Conservation (phyloP, 2,329 filamentous ascomycete genomes). For the Fusarium udum region DNA sequence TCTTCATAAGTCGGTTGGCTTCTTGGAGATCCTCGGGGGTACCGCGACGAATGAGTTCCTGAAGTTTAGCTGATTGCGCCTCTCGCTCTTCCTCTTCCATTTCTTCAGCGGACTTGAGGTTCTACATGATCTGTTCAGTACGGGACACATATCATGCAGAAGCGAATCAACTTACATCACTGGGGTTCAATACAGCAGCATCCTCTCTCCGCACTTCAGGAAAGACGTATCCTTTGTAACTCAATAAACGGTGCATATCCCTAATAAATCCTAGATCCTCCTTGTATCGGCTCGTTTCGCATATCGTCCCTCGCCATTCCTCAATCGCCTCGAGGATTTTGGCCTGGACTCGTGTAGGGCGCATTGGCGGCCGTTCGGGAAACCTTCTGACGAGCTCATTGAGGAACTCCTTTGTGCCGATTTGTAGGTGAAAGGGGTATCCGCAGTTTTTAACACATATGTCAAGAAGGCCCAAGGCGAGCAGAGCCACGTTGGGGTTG, state of each 20-base stretch:
- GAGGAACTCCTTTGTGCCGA: slow-evolving; percentile 97
- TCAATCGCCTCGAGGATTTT: slow-evolving; percentile 96
- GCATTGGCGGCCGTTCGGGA: slow-evolving; percentile 89
- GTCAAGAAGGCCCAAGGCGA: slow-evolving; percentile 91
- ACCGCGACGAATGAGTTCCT: slow-evolving; percentile 93
- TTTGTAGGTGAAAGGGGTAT: slow-evolving; percentile 98
- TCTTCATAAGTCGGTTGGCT: slow-evolving; percentile 97
- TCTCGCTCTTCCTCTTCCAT: slow-evolving; percentile 98
- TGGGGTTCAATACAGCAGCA: slow-evolving; percentile 95
- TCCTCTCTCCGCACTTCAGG: slow-evolving; percentile 92
- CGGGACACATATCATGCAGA: slow-evolving; percentile 52
- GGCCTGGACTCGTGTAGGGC: slow-evolving; percentile 85
- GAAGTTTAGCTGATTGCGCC: slow-evolving; percentile 96
- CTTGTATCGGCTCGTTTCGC: slow-evolving; percentile 96
- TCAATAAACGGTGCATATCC: slow-evolving; percentile 95
- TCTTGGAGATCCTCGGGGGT: slow-evolving; percentile 94
- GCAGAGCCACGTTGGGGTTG: slow-evolving; percentile 92
- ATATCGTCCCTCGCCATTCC: slow-evolving; percentile 98
- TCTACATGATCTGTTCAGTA: slow-evolving; percentile 61
- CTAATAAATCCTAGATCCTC: slow-evolving; percentile 95
- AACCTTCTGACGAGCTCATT: slow-evolving; percentile 98
- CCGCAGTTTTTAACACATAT: slow-evolving; percentile 99
- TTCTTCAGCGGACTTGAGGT: slow-evolving; percentile 94
- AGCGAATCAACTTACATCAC: slow-evolving; percentile 75
- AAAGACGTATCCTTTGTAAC: slow-evolving; percentile 97